Conservation (phyloP, 164 flowering plant genomes). For the Tetrastigma voinierianum region DNA sequence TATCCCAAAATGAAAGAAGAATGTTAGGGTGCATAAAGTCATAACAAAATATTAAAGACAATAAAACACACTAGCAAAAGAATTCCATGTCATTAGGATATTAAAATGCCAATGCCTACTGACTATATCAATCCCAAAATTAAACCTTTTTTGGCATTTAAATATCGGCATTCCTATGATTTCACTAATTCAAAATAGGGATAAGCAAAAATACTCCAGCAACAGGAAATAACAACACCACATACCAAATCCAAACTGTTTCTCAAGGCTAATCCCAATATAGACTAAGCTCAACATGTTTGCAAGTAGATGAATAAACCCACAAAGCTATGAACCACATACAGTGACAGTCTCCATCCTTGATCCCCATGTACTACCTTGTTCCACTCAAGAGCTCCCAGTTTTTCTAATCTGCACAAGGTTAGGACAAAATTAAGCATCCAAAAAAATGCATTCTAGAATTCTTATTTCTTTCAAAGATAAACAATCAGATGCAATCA, state of each 20-base stretch:
- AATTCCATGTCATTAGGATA: no score
- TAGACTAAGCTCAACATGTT: constrained; percentile 78
- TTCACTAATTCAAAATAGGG: no score
- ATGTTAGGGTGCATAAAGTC: constrained; percentile 1
- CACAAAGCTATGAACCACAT: constrained; percentile 97
- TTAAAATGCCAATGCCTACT: no score
- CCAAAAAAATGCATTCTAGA: no score
- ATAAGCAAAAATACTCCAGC: neutral
- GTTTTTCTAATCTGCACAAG: constrained; percentile 52
- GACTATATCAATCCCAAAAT: neutral
- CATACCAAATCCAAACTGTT: constrained; percentile 88
- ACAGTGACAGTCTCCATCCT: constrained; percentile 84
- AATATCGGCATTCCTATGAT: neutral
- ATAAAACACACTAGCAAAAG: constrained; percentile 23
- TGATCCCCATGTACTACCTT: constrained; percentile 59
- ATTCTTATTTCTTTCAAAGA: no score
- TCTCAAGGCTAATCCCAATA: constrained; percentile 87
- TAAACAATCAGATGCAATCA: no score
- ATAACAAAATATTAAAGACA: constrained; percentile 2
- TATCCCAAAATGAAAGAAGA: neutral
- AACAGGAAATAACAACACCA: neutral
- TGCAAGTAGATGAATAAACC: constrained; percentile 68
- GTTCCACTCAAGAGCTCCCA: constrained; percentile 70
- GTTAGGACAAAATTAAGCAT: no score
- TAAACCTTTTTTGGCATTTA: neutral